These are phyloP conservation scores for Carex arenaria DNA, from an alignment of 202 grass and related monocot species.

Conservation along the genomic window DNA sequence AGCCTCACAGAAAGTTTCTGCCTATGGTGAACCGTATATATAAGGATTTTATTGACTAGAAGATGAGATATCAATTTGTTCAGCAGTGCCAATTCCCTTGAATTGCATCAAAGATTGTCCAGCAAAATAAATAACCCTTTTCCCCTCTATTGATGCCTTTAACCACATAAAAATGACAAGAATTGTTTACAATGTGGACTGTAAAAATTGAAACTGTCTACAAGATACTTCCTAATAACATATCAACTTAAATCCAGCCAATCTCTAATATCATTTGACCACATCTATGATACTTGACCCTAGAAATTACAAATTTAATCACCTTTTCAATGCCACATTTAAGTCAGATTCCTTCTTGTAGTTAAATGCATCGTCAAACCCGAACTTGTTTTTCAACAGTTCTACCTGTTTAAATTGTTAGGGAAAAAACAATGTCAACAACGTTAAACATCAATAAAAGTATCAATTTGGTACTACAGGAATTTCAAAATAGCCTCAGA, in stretches of 20 bases:
- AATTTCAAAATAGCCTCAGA: neutral
- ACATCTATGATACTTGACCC: neutral
- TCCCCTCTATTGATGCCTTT: neutral
- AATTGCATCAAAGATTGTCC: neutral
- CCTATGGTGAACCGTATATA: neutral
- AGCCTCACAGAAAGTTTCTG: no score
- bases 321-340: slow-evolving; percentile 16
- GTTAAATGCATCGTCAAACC: slow-evolving; percentile 58
- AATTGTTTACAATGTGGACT: neutral
- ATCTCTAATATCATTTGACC: neutral
- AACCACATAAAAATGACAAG: neutral
- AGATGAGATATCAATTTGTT: neutral
- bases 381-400: slow-evolving; percentile 42
- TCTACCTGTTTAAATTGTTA: slow-evolving; percentile 28
- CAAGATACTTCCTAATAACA: neutral
- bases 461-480: neutral
- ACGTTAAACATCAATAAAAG: neutral
- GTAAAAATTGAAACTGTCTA: neutral
- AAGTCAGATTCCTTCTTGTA: slow-evolving; percentile 45
- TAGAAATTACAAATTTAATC: neutral
- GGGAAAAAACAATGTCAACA: neutral
- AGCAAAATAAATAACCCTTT: neutral
- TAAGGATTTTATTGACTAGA: neutral
- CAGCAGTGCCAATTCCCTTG: neutral
- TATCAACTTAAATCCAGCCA: neutral